These are phyloP conservation scores for Boletus sensibilis DNA, from an alignment of 768 basidiomycete species.

Conservation along the genomic window DNA sequence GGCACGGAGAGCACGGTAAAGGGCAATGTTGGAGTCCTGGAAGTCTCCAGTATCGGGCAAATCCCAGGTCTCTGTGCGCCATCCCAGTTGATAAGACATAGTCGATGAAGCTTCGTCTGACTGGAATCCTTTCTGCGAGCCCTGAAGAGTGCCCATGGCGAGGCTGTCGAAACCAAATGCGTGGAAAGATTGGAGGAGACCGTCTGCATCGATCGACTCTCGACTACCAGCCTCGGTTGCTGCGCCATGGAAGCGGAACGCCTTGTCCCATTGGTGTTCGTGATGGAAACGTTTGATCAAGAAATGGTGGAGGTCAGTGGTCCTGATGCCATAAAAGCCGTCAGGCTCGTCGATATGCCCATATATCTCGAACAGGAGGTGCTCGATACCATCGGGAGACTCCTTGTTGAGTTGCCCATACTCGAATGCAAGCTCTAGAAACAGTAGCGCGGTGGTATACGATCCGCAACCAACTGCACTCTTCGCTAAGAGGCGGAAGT, in stretches of 20 bases:
- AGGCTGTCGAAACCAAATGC: slow-evolving; percentile 87
- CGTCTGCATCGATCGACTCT: slow-evolving; percentile 48
- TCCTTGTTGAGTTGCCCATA: slow-evolving; percentile 33
- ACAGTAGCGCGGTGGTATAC: slow-evolving; percentile 87
- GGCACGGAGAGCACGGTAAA: slow-evolving; percentile 80
- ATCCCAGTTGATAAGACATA: slow-evolving; percentile 79
- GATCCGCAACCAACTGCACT: slow-evolving; percentile 77
- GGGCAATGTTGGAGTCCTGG: slow-evolving; percentile 49
- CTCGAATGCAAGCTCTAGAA: slow-evolving; percentile 78
- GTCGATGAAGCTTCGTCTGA: slow-evolving; percentile 36
- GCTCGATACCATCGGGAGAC: slow-evolving; percentile 45
- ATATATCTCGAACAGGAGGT: slow-evolving; percentile 89
- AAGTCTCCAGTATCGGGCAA: slow-evolving; percentile 61
- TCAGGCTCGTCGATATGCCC: slow-evolving; percentile 96
- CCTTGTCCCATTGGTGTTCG: slow-evolving; percentile 89
- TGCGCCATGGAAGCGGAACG: slow-evolving; percentile 88
- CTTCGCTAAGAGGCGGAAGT: slow-evolving; percentile 67
- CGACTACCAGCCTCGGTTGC: slow-evolving; percentile 61
- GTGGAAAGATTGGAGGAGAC: slow-evolving; percentile 78
- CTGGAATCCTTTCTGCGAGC: slow-evolving; percentile 34
- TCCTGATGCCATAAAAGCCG: slow-evolving; percentile 93
- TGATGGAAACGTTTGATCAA: slow-evolving; percentile 87
- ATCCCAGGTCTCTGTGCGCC: slow-evolving; percentile 97
- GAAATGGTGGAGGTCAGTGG: slow-evolving; percentile 72
- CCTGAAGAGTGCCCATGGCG: slow-evolving; percentile 68